Evolutionary conservation across 805 yeast genomes (phyloP), one percentile per base, ranked within the genome.

Genomic region (Spathaspora hagerdaliae): DNA sequence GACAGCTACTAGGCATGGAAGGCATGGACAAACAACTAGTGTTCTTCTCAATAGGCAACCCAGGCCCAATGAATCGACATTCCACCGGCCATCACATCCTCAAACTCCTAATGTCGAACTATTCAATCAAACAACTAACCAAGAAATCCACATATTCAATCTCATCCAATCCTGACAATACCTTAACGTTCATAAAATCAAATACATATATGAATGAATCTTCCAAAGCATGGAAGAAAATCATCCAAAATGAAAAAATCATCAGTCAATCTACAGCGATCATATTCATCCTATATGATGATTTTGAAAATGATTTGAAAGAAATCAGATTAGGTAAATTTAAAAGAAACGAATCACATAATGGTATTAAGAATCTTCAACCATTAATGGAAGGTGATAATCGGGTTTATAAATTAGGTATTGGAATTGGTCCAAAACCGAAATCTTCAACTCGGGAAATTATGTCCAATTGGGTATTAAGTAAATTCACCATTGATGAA

Each of bases 361-460:
- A 69, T 43, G 76, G 76, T 6, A 50, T 71, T 36, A 64, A 61
- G 42, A 54, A 63, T 10, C 48, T 67, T 12, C 50, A 49, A 27
- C 49, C 48, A n/a, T 13, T n/a, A 12, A 41, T 48, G 15, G 39
- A 43, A 31, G 33, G 12, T 29, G 13, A 33, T 2, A 33, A 24
- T 7, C 38, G 39, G 13, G 47, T 59, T 1, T 64, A 50, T 42
- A 70, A 68, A 49, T 52, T 71, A 14, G 74, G 72, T 0, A 50
- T 71, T 3, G 75, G 72, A 1, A 66, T 71, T 27, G 76, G 76
- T 1, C 76, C 76, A 6, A 71, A 70, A 47, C 76, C 75, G 1
- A 31, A 43, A n/a, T 58, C 52, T 44, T 65, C 73, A 1, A 53
- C 61, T 7, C 57, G 55, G 35, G 68, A 62, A 39, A 55, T 61